These are phyloP conservation scores for Backusella psychrophila DNA, from an alignment of 192 early-diverging fungal species.

Conservation along the genomic window DNA sequence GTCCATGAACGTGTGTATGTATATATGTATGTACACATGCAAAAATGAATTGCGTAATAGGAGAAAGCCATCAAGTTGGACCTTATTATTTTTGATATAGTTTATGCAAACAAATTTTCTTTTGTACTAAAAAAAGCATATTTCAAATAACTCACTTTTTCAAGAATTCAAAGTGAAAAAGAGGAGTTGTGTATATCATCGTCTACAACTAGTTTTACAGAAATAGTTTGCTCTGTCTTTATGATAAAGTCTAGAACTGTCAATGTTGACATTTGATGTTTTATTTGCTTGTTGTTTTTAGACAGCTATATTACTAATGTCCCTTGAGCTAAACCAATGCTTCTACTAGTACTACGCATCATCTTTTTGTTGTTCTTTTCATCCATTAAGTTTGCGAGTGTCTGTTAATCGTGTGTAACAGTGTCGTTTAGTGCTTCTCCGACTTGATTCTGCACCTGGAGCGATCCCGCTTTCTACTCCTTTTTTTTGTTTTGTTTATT, in stretches of 20 bases:
- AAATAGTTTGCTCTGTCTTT: neutral
- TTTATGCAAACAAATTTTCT: neutral
- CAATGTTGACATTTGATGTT: too few species aligned
- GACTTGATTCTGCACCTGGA: constrained; percentile 4
- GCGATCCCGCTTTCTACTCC: neutral
- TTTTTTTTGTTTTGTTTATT: neutral
- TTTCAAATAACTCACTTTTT: constrained; percentile 3
- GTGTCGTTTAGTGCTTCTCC: neutral
- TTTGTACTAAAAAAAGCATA: constrained; percentile 5
- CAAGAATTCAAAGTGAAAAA: neutral
- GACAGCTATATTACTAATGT: too few species aligned
- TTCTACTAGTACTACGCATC: too few species aligned
- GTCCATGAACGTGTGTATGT: neutral
- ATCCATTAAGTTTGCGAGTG: neutral
- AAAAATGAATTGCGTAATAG: neutral
- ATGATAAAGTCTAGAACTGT: too few species aligned
- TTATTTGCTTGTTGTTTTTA: too few species aligned
- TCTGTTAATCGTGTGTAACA: constrained; percentile 1
- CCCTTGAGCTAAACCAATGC: too few species aligned
- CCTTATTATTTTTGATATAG: neutral
- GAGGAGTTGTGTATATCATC: neutral
- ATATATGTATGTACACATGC: neutral
- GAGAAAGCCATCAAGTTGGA: neutral
- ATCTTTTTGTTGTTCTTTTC: too few species aligned
- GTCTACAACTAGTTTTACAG: neutral